Base-by-base conservation (phyloP, 2,329 filamentous ascomycete species). In the Fusarium palustre region DNA sequence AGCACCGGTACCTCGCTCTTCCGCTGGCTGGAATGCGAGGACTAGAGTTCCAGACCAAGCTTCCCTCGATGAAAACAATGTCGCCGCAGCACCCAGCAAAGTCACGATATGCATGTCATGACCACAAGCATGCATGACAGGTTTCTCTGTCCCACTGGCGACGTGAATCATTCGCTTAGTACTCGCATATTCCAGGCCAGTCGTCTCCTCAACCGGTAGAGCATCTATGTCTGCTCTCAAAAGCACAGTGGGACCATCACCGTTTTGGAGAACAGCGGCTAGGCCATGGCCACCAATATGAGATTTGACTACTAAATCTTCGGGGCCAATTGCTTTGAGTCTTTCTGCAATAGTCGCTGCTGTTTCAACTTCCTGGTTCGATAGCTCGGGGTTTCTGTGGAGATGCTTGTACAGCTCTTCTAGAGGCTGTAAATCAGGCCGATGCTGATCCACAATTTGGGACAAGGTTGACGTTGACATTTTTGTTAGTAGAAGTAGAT, bases 101-200 rank as follows among this genome's bases (percentile, higher is more conserved):
- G 80, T 79, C 0, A 87, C 83, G 28, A 91, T 86, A 73, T 92
- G 89, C 80, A 90, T 87, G 69, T 90, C 88, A 71, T 91, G 89
- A 0, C 89, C 90, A 74, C 89, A 91, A 24, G 88, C 89, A 76
- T 91, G 90, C 89, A 91, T 91, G 0, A 89, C 85, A 0, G 86
- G 85, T 54, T 84, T 84, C 55, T 52, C 38, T 0, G 41, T 42
- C 11, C 64, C 68, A 3, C 47, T 66, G 0, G 52, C 38, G 12
- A 36, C 9, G 12, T 73, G 64, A 0, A 52, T 5, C 61, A 59
- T 63, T 0, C 47, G 47, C 0, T 56, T 59, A 0, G 50, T 64
- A 24, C 86, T 88, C 0, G 87, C 84, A 71, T 90, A 91, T 0
- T 78, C 71, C 0, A 91, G 76, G 0, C 81, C 83, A 0, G 87